Conservation (phyloP, 75 land plant species). For the Pinus taeda region DNA sequence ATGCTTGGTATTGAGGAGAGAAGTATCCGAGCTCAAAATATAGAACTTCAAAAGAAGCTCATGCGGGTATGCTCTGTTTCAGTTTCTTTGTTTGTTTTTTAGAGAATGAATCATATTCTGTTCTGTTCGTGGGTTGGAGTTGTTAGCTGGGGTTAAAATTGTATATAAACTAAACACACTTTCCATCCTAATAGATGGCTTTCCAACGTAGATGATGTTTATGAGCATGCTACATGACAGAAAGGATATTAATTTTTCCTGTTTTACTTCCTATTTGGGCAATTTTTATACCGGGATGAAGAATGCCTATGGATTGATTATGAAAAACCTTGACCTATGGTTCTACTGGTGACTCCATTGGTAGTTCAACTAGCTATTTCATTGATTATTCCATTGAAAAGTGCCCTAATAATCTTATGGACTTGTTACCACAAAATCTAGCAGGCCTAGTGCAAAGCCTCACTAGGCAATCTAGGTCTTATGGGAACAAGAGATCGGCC, state of each 20-base stretch:
- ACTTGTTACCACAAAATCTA: too few species aligned
- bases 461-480: too few species aligned
- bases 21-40: constrained; percentile 1
- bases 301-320: too few species aligned
- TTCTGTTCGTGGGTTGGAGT: background rate
- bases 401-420: too few species aligned
- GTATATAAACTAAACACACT: background rate
- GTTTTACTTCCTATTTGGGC: too few species aligned
- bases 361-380: too few species aligned
- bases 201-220: background rate
- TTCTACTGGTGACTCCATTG: too few species aligned
- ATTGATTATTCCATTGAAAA: too few species aligned
- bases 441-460: too few species aligned
- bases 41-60: background rate
- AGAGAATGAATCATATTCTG: background rate
- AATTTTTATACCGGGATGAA: too few species aligned
- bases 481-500: too few species aligned
- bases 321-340: too few species aligned
- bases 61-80: background rate
- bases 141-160: background rate
- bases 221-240: background rate
- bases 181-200: background rate
- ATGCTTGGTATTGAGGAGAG: background rate
- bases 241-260: background rate
- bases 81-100: background rate